phyloP scores from a whole-genome alignment of 805 yeast species.

The Sungouiozyma intestinalis region DNA sequence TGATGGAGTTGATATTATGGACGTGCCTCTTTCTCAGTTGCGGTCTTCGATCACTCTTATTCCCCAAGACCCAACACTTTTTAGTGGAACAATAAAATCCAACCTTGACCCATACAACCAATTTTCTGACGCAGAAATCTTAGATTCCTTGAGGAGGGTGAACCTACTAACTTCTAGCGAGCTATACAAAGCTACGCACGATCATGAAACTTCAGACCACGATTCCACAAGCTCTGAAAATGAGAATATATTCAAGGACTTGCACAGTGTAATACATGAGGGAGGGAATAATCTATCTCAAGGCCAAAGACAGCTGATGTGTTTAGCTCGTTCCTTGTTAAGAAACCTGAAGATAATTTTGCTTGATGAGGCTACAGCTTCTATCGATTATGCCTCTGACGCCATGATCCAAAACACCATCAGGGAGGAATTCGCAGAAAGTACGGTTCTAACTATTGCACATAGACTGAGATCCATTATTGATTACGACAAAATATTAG shows the following conservation, averaged over 20 bases:
- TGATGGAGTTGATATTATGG: slow-evolving; percentile 60
- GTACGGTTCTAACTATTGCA: slow-evolving; percentile 70
- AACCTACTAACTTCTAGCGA: slow-evolving; percentile 41
- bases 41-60: slow-evolving; percentile 67
- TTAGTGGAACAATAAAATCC: slow-evolving; percentile 59
- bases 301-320: slow-evolving; percentile 70
- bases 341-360: slow-evolving; percentile 56
- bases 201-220: slow-evolving; percentile 16
- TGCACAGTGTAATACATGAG: slow-evolving; percentile 47
- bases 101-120: slow-evolving; percentile 60
- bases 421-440: slow-evolving; percentile 53
- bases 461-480: slow-evolving; percentile 70
- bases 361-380: slow-evolving; percentile 73
- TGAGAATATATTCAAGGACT: slow-evolving; percentile 40
- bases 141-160: slow-evolving; percentile 59
- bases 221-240: neutral
- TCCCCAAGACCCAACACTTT: slow-evolving; percentile 74
- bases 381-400: slow-evolving; percentile 70
- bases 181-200: slow-evolving; percentile 14
- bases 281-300: slow-evolving; percentile 70
- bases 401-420: slow-evolving; percentile 65
- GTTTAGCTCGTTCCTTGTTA: slow-evolving; percentile 62
- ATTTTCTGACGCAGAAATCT: slow-evolving; percentile 50
- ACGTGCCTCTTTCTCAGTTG: slow-evolving; percentile 52
- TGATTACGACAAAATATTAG: slow-evolving; percentile 68